These are phyloP conservation scores for Trichoderma oligosporum DNA, from an alignment of 2,329 filamentous ascomycete species.

Conservation along the genomic window DNA sequence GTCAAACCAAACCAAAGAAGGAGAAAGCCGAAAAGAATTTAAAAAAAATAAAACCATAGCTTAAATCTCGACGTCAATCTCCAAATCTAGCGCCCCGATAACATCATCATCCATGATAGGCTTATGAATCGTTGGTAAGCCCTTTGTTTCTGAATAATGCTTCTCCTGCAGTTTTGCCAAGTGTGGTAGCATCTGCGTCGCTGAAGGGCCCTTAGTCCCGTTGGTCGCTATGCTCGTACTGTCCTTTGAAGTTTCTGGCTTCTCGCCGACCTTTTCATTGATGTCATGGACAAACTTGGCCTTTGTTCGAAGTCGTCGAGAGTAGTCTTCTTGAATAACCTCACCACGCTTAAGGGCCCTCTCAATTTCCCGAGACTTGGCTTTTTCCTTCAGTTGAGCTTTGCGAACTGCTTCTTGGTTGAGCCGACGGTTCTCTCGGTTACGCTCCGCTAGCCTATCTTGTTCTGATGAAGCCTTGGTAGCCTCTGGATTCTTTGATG, in stretches of 20 bases:
- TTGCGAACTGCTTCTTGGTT: slow-evolving; percentile 90
- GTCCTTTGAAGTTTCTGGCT: slow-evolving; percentile 46
- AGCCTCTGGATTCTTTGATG: slow-evolving; percentile 49
- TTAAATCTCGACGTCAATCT: slow-evolving; percentile 85
- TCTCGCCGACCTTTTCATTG: slow-evolving; percentile 44
- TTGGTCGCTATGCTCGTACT: slow-evolving; percentile 52
- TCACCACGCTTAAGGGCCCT: slow-evolving; percentile 62
- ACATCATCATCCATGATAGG: slow-evolving; percentile 88
- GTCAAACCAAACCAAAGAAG: neutral
- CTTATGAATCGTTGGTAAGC: slow-evolving; percentile 67
- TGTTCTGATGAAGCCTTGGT: slow-evolving; percentile 60
- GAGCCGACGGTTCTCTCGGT: slow-evolving; percentile 75
- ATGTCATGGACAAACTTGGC: slow-evolving; percentile 66
- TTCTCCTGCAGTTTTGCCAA: slow-evolving; percentile 52
- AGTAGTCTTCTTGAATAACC: slow-evolving; percentile 54
- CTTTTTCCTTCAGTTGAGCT: slow-evolving; percentile 79
- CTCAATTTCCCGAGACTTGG: slow-evolving; percentile 57
- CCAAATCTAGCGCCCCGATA: slow-evolving; percentile 82
- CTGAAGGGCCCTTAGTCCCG: slow-evolving; percentile 47
- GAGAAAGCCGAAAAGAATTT: neutral
- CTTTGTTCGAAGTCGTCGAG: slow-evolving; percentile 61
- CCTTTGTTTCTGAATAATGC: slow-evolving; percentile 55
- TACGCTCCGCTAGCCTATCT: slow-evolving; percentile 78
- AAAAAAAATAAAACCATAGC: neutral
- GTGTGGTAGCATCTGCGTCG: slow-evolving; percentile 46